A percentile compares a stretch with the other conserved stretches of the same genome.
Evolutionary conservation across 495 filamentous ascomycete species (phyloP).

Genomic region (Hypoxylon intermedium): DNA sequence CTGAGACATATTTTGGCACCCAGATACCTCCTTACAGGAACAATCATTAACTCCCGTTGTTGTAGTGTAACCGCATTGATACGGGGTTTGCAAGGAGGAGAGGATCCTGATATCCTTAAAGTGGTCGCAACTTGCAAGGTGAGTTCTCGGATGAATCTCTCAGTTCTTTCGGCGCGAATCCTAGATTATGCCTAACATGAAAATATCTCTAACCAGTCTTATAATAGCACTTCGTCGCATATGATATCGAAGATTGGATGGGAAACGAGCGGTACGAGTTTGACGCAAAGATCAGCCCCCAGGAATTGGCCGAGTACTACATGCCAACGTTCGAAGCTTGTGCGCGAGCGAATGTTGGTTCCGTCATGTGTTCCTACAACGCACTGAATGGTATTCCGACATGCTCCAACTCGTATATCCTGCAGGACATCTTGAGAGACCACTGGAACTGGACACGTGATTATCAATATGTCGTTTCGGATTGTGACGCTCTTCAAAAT

Average conservation of each 20-base stretch:
- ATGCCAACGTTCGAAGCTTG: slow-evolving; percentile 58
- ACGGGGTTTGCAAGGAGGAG: slow-evolving; percentile 63
- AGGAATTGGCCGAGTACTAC: slow-evolving; percentile 64
- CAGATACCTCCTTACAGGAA: too few relatives aligned
- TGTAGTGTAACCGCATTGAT: slow-evolving; percentile 63
- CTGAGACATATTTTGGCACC: too few relatives aligned
- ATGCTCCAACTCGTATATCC: slow-evolving; percentile 60
- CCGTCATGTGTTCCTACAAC: slow-evolving; percentile 68
- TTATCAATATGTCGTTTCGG: slow-evolving; percentile 62
- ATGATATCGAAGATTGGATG: slow-evolving; percentile 65
- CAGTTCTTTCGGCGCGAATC: neutral
- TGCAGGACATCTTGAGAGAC: slow-evolving; percentile 64
- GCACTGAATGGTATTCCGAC: slow-evolving; percentile 64
- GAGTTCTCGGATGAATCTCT: neutral
- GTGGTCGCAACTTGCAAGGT: slow-evolving; percentile 62
- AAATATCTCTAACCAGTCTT: slow-evolving; percentile 9
- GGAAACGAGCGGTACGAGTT: slow-evolving; percentile 60
- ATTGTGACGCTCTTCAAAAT: slow-evolving; percentile 65
- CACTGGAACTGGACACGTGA: slow-evolving; percentile 61
- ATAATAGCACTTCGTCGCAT: slow-evolving; percentile 61
- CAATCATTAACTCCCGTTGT: too few relatives aligned
- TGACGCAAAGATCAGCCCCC: slow-evolving; percentile 58
- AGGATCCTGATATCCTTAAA: slow-evolving; percentile 48
- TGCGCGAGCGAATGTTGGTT: slow-evolving; percentile 58
- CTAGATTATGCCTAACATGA: too few relatives aligned